Conservation (phyloP, 495 filamentous ascomycete species). For the Penicillium canescens region DNA sequence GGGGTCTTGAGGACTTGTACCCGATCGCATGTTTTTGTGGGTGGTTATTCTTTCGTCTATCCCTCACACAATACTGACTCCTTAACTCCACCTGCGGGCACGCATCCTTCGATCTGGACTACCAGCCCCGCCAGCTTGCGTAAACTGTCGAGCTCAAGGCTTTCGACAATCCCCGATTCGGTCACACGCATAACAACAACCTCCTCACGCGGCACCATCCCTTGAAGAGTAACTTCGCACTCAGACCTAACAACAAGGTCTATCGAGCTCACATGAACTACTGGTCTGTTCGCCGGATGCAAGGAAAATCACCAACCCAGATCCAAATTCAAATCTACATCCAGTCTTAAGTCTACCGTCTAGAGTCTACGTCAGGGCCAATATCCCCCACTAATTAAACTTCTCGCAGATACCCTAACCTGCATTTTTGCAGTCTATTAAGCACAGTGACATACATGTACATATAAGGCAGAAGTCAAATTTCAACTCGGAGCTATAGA, state of each 20-base stretch:
- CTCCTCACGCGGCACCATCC: slow-evolving; percentile 17
- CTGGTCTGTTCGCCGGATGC: slow-evolving; percentile 26
- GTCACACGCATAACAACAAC: slow-evolving; percentile 4
- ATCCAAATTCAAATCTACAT: neutral
- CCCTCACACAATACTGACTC: too few species aligned
- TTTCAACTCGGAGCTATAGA: too few species aligned
- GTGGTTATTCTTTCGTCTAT: neutral
- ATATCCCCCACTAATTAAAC: too few species aligned
- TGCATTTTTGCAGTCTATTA: too few species aligned
- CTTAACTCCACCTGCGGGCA: too few species aligned
- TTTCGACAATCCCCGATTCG: neutral
- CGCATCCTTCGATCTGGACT: too few species aligned
- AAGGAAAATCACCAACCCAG: slow-evolving; percentile 9
- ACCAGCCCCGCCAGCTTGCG: neutral
- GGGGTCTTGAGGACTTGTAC: too few species aligned
- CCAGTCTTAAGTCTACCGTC: neutral
- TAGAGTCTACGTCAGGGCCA: too few species aligned
- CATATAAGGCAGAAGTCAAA: too few species aligned
- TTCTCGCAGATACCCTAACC: too few species aligned
- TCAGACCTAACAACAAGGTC: neutral
- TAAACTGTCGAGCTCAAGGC: neutral
- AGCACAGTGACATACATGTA: too few species aligned
- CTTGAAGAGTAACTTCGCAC: slow-evolving; percentile 1
- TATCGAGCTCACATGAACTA: slow-evolving; percentile 14
- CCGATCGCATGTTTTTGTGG: too few species aligned